Percentiles rank a stretch among this genome's conserved stretches.
phyloP scores from a whole-genome alignment of 2,329 filamentous ascomycete species.

The Paecilomyces dactylethromorphus region DNA sequence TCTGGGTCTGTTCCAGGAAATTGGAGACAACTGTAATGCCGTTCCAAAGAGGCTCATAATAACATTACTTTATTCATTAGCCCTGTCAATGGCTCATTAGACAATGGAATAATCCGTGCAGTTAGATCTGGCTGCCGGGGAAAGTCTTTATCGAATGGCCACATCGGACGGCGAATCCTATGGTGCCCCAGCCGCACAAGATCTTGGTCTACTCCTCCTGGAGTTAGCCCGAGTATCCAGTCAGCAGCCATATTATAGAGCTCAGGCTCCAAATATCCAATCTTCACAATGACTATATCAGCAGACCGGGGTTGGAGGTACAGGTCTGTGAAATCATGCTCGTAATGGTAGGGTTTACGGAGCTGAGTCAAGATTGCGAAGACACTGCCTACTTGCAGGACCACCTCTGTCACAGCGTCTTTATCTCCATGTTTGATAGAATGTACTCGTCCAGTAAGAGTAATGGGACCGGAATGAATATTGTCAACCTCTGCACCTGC shows the following conservation, averaged over 20 bases:
- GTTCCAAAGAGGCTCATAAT: not conserved
- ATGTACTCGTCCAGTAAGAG: conserved; percentile 46
- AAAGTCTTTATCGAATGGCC: conserved; percentile 38
- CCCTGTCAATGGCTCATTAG: conserved; percentile 10
- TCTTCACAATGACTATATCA: conserved; percentile 51
- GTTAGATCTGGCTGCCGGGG: conserved; percentile 26
- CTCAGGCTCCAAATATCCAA: conserved; percentile 51
- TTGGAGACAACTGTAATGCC: not conserved
- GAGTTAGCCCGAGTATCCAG: conserved; percentile 51
- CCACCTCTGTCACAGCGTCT: conserved; percentile 43
- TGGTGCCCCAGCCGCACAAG: conserved; percentile 43
- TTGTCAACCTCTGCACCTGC: conserved; percentile 46
- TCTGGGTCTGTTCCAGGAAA: not conserved
- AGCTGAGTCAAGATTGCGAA: conserved; percentile 47
- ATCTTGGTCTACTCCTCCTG: conserved; percentile 50
- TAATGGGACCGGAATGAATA: conserved; percentile 43
- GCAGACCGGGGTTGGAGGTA: conserved; percentile 39
- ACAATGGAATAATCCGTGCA: conserved; percentile 29
- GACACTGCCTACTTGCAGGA: conserved; percentile 45
- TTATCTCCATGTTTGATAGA: conserved; percentile 46
- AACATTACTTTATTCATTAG: conserved; percentile 1
- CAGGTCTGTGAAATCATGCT: conserved; percentile 47
- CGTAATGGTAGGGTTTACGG: conserved; percentile 50
- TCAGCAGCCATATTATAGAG: conserved; percentile 48
- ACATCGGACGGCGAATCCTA: conserved; percentile 46